Base-by-base conservation (phyloP, 2,329 filamentous ascomycete species). In the Periconia digitata region DNA sequence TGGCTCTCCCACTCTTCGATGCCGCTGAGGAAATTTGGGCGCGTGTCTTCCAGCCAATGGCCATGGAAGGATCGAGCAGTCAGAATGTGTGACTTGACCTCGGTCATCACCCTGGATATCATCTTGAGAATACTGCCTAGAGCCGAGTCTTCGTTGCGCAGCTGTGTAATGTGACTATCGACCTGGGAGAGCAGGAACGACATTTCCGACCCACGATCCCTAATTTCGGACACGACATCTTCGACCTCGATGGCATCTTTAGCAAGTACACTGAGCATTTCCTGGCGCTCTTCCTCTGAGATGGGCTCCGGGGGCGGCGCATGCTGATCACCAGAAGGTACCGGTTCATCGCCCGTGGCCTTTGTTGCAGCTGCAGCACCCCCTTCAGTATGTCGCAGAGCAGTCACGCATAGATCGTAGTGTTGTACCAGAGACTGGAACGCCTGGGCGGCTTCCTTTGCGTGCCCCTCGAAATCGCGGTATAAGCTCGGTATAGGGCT, bases 391-490 rank as follows among this genome's bases (percentile, higher is more conserved):
- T 92, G 90, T 50, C 91, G 89, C 37, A 96, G 86, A 1, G 92
- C 92, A 1, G 87, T 92, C 13, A 95, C 89, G 69, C 92, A 96
- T 55, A 95, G 83, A 69, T 97, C 92, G 67, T 96, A 96, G 72
- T 97, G 92, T 21, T 82, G 83, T 7, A 90, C 91, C 3, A 97
- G 76, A 1, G 87, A 90, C 47, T 90, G 83, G 1, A 97, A 81
- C 5, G 90, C 80, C 48, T 86, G 80, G 5, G 92, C 92, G 85
- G 95, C 92, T 60, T 86, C 84, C 53, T 89, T 85, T 0, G 92
- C 92, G 58, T 92, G 85, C 13, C 78, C 78, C 55, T 92, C 85
- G 29, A 95, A 79, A 2, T 70, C 65, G 44, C 73, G 73, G 54
- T 80, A 79, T 34, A 79, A 64, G 8, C 64, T 59, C 0, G 77